Evolutionary conservation across 208 protist genomes (phyloP).

Genomic region (Leishmania tarentolae): DNA sequence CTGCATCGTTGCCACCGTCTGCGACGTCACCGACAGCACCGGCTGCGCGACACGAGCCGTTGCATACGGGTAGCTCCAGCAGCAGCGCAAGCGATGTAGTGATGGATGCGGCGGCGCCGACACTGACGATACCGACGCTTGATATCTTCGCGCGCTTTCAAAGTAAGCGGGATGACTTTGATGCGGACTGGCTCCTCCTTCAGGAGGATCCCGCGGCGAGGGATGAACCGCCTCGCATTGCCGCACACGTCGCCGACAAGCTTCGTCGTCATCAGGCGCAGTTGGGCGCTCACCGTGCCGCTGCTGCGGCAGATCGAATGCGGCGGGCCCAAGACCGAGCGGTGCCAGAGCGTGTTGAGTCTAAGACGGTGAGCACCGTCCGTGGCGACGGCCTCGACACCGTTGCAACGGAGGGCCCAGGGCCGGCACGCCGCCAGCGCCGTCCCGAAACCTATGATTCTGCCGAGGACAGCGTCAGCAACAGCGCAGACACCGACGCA

Average conservation of each 20-base stretch:
- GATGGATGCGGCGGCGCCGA: conserved; percentile 18
- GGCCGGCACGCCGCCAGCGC: background rate
- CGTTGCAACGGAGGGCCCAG: background rate
- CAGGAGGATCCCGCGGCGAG: conserved; percentile 49
- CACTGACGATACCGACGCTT: conserved; percentile 42
- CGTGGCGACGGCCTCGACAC: background rate
- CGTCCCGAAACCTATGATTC: conserved; percentile 25
- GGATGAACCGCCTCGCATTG: conserved; percentile 28
- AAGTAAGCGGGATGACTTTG: conserved; percentile 62
- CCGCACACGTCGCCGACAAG: conserved; percentile 41
- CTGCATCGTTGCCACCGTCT: background rate
- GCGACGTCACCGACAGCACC: conserved; percentile 1
- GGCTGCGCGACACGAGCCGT: background rate
- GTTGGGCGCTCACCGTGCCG: conserved; percentile 19
- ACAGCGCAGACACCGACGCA: background rate
- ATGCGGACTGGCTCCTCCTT: conserved; percentile 68
- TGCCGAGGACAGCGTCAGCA: background rate
- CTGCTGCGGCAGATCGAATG: conserved; percentile 19
- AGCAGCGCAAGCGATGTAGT: background rate
- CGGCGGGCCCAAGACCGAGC: background rate
- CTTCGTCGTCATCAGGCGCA: conserved; percentile 46
- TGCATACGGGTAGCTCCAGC: background rate
- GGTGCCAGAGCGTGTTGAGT: background rate
- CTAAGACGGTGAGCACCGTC: background rate
- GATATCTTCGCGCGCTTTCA: conserved; percentile 80